Evolutionary conservation across 768 basidiomycete genomes (phyloP).

Genomic region (Lactarius trivialis): DNA sequence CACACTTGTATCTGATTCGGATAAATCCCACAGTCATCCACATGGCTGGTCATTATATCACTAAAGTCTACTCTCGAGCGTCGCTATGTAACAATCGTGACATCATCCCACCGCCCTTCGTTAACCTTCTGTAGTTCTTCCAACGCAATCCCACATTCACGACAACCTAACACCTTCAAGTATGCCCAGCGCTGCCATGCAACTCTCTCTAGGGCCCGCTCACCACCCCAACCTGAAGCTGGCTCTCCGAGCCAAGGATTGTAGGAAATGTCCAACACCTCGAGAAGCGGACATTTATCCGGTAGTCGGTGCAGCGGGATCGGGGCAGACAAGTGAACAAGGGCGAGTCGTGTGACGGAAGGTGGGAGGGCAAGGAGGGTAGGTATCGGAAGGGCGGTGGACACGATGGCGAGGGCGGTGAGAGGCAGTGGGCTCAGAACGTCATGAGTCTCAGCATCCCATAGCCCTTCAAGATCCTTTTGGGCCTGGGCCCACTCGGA

Average conservation of each 20-base stretch:
- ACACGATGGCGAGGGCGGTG: conserved; percentile 41
- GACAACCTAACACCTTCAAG: conserved; percentile 49
- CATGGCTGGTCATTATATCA: neutral
- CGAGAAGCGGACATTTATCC: conserved; percentile 51
- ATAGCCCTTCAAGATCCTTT: conserved; percentile 6
- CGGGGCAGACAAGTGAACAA: conserved; percentile 44
- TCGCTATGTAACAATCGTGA: conserved; percentile 40
- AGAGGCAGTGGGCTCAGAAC: neutral
- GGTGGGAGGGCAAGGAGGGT: conserved; percentile 50
- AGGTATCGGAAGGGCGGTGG: conserved; percentile 38
- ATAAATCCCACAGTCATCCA: neutral
- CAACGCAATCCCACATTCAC: conserved; percentile 43
- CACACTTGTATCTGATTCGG: conserved; percentile 19
- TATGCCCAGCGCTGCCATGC: conserved; percentile 53
- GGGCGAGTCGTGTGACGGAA: conserved; percentile 56
- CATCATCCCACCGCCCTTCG: conserved; percentile 58
- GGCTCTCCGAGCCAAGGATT: conserved; percentile 41
- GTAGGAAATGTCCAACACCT: conserved; percentile 61
- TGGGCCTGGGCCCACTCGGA: neutral
- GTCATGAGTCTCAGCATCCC: conserved; percentile 10
- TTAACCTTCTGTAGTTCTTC: conserved; percentile 45
- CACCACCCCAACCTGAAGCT: conserved; percentile 28
- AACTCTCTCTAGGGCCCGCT: conserved; percentile 41
- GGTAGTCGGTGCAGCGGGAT: conserved; percentile 54
- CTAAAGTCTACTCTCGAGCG: conserved; percentile 5